These are phyloP conservation scores for Pezicula rhizophila DNA, from an alignment of 2,329 filamentous ascomycete species.

Conservation along the genomic window DNA sequence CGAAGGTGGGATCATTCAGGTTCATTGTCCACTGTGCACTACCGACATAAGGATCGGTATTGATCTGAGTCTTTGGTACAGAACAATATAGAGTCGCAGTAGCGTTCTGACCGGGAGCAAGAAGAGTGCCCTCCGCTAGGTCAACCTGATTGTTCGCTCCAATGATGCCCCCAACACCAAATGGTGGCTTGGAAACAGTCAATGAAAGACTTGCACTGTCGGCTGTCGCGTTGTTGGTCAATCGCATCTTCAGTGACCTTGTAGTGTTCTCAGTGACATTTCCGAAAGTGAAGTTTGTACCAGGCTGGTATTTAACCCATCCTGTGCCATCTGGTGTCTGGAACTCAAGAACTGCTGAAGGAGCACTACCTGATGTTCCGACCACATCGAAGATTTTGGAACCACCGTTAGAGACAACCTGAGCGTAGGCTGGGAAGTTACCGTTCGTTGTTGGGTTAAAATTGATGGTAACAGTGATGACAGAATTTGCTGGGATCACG, in stretches of 20 bases:
- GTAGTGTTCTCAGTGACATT: conserved; percentile 47
- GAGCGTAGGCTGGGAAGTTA: conserved; percentile 43
- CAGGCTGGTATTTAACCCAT: conserved; percentile 42
- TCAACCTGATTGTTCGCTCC: conserved; percentile 49
- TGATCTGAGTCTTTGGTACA: conserved; percentile 51
- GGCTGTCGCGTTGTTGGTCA: conserved; percentile 49
- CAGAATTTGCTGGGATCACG: conserved; percentile 34
- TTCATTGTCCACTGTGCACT: conserved; percentile 50
- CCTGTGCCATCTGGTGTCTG: conserved; percentile 42
- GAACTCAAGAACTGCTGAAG: conserved; percentile 47
- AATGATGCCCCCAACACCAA: conserved; percentile 47
- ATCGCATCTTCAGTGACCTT: conserved; percentile 41
- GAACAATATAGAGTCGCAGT: conserved; percentile 49
- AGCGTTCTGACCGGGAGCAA: conserved; percentile 42
- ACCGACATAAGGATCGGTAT: conserved; percentile 43
- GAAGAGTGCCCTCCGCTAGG: conserved; percentile 48
- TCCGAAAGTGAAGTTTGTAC: conserved; percentile 46
- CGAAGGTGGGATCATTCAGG: conserved; percentile 45
- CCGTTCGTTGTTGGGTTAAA: conserved; percentile 42
- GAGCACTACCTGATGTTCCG: conserved; percentile 42
- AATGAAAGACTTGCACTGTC: conserved; percentile 45
- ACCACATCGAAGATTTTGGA: conserved; percentile 40
- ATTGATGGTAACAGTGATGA: conserved; percentile 35
- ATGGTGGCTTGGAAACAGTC: conserved; percentile 56
- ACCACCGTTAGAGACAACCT: conserved; percentile 44